Evolutionary conservation across 2,329 filamentous ascomycete genomes (phyloP).

Genomic region (Ambrosiella xylebori): DNA sequence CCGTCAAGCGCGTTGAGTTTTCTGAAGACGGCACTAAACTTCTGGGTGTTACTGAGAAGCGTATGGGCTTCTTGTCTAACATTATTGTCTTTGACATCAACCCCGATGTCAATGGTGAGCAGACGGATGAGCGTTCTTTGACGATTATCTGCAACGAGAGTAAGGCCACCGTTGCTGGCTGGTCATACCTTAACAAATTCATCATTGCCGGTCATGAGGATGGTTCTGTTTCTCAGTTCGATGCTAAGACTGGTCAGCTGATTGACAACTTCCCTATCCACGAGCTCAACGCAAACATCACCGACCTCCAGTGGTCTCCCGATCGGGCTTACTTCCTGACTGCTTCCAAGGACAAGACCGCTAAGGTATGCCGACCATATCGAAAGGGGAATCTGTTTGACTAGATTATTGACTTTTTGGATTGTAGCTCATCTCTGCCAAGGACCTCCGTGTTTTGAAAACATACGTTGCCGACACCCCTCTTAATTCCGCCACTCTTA

Average conservation of each 20-base stretch:
- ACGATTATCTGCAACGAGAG: conserved; percentile 87
- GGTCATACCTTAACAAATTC: conserved; percentile 86
- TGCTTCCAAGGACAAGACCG: conserved; percentile 91
- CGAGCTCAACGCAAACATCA: conserved; percentile 67
- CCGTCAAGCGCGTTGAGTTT: conserved; percentile 96
- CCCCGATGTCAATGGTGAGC: conserved; percentile 64
- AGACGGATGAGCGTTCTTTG: conserved; percentile 65
- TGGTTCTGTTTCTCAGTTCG: conserved; percentile 77
- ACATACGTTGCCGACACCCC: conserved; percentile 85
- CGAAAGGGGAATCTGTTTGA: background rate
- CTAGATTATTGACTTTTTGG: background rate
- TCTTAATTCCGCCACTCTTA: conserved; percentile 88
- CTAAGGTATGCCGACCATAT: conserved; percentile 43
- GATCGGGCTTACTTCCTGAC: conserved; percentile 98
- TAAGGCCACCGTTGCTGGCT: conserved; percentile 94
- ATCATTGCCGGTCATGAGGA: conserved; percentile 98
- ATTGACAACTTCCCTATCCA: conserved; percentile 65
- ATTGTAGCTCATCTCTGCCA: conserved; percentile 56
- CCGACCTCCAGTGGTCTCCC: conserved; percentile 83
- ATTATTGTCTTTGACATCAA: conserved; percentile 87
- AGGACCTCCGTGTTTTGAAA: conserved; percentile 82
- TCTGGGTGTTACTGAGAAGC: conserved; percentile 93
- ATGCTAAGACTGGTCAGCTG: conserved; percentile 78
- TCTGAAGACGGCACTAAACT: conserved; percentile 81
- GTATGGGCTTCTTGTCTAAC: conserved; percentile 87